Percentiles rank a stretch among this genome's conserved stretches.
Conservation (phyloP, 257 asterid genomes). For the Cynanchum wilfordii region DNA sequence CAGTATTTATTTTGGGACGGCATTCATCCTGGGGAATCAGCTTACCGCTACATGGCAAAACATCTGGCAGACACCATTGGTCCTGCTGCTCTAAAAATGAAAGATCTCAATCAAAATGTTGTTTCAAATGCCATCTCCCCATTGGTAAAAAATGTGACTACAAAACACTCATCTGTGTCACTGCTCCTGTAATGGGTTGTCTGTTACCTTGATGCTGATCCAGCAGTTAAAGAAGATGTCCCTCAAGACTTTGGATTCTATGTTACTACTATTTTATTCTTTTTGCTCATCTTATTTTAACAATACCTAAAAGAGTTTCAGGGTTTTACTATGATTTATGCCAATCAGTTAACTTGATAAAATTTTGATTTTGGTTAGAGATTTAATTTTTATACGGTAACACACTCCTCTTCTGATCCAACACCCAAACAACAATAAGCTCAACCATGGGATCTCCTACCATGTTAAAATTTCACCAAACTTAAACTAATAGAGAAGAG, state of each 20-base stretch:
- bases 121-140: neutral
- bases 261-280: neutral
- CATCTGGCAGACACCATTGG: neutral
- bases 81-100: neutral
- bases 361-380: neutral
- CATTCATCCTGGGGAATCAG: slow-evolving; percentile 20
- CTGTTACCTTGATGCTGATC: neutral
- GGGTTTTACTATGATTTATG: neutral
- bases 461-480: no score
- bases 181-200: neutral
- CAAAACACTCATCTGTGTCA: neutral
- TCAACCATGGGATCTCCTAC: no score
- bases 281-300: neutral
- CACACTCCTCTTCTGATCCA: no score
- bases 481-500: no score
- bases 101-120: neutral
- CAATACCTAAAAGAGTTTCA: neutral
- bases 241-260: neutral
- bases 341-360: neutral
- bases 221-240: neutral
- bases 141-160: neutral
- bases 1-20: slow-evolving; percentile 24
- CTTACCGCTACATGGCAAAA: slow-evolving; percentile 4
- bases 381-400: no score
- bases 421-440: no score